Percentiles rank a stretch among this genome's conserved stretches.
phyloP scores from a whole-genome alignment of 495 filamentous ascomycete species.

The Hyaloscypha variabilis region DNA sequence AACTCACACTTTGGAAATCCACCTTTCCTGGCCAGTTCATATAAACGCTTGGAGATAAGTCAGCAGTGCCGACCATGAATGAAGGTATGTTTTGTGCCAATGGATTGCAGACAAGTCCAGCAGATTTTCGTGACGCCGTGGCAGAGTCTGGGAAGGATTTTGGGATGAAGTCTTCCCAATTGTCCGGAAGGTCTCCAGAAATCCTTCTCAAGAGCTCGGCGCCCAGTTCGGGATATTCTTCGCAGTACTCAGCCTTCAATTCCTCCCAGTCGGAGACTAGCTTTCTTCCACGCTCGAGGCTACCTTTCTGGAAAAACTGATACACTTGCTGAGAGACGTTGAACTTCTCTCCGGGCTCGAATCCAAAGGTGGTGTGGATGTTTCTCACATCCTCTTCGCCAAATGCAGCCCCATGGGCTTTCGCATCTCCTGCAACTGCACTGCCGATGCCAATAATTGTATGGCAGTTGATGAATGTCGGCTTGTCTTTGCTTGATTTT shows the following conservation, averaged over 20 bases:
- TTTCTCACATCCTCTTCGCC: conserved; percentile 46
- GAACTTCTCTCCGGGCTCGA: conserved; percentile 49
- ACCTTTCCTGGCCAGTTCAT: conserved; percentile 57
- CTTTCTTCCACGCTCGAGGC: conserved; percentile 39
- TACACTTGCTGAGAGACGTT: conserved; percentile 47
- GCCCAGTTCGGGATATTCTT: conserved; percentile 47
- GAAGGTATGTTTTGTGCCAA: conserved; percentile 46
- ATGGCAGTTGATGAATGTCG: conserved; percentile 61
- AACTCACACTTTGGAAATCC: conserved; percentile 54
- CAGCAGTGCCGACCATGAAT: conserved; percentile 63
- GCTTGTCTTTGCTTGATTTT: conserved; percentile 47
- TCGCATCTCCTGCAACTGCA: conserved; percentile 48
- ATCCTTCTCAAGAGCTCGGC: conserved; percentile 32
- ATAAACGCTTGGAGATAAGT: conserved; percentile 56
- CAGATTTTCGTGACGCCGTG: conserved; percentile 51
- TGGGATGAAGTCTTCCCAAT: conserved; percentile 5
- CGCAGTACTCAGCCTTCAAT: conserved; percentile 44
- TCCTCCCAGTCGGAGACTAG: conserved; percentile 3
- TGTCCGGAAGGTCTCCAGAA: conserved; percentile 32
- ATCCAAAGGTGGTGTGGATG: conserved; percentile 50
- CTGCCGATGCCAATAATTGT: conserved; percentile 61
- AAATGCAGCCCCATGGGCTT: conserved; percentile 41
- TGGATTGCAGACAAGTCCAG: conserved; percentile 53
- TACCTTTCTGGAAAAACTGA: conserved; percentile 50
- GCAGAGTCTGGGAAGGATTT: conserved; percentile 40